Conservation (phyloP, 441 rosid genomes). For the Populus trichocarpa region DNA sequence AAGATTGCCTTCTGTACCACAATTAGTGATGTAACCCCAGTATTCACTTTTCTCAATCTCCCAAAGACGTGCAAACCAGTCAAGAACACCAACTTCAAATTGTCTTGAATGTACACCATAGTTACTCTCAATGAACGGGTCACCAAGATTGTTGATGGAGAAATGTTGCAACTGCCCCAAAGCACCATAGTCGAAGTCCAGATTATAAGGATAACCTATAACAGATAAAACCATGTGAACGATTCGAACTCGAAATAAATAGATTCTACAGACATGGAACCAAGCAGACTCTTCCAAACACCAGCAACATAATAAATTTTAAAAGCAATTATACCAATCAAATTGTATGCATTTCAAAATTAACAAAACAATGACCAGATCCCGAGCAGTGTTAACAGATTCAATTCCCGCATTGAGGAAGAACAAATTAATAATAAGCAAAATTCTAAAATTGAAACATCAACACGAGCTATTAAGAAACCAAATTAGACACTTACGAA, state of each 20-base stretch:
- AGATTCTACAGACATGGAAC: neutral
- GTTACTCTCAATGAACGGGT: conserved; percentile 93
- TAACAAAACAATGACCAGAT: neutral
- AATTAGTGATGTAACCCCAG: conserved; percentile 96
- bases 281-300: neutral
- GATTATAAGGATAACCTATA: conserved; percentile 86
- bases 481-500: neutral
- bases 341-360: neutral
- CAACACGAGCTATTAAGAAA: neutral
- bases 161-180: conserved; percentile 83
- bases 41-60: conserved; percentile 82
- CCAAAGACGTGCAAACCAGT: conserved; percentile 98
- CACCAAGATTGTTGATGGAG: conserved; percentile 91
- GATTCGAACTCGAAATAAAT: neutral
- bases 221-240: conserved; percentile 1
- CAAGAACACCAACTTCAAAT: conserved; percentile 91
- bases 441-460: neutral
- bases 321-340: neutral
- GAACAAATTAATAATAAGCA: neutral
- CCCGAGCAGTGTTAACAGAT: neutral
- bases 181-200: conserved; percentile 92
- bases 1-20: conserved; percentile 97
- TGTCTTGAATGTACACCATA: conserved; percentile 96
- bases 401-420: neutral
- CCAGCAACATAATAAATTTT: neutral